Evolutionary conservation across 305 asterid genomes (phyloP).

Genomic region (Fraxinus baroniana): DNA sequence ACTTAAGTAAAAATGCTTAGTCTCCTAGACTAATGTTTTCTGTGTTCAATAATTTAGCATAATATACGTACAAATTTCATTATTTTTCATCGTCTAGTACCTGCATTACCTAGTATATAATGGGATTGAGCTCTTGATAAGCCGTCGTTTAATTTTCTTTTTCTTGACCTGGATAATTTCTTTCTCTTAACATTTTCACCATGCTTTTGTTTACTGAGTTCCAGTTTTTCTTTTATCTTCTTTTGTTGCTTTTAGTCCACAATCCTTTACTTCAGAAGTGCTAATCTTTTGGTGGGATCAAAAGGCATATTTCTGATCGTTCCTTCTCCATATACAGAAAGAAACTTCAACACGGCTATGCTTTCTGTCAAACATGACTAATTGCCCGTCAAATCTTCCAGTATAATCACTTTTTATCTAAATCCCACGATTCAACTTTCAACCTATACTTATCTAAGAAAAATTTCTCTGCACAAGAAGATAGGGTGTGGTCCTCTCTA

Average conservation of each 20-base stretch:
- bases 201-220: neutral
- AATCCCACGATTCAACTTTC: neutral
- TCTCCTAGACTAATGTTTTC: neutral
- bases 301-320: constrained; percentile 22
- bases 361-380: constrained; percentile 7
- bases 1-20: neutral
- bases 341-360: constrained; percentile 28
- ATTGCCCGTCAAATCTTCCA: neutral
- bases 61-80: neutral
- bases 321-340: constrained; percentile 20
- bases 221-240: neutral
- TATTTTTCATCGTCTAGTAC: neutral
- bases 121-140: neutral
- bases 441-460: neutral
- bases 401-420: neutral
- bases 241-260: neutral
- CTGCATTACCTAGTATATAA: neutral
- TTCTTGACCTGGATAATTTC: neutral
- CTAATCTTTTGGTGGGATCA: constrained; percentile 26
- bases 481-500: constrained; percentile 40
- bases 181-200: neutral
- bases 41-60: neutral
- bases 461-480: constrained; percentile 13
- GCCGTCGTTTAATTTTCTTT: neutral
- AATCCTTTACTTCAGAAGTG: constrained; percentile 5